A percentile compares a stretch with the other conserved stretches of the same genome.
Conservation (phyloP, 805 yeast genomes). For the Candida coleopterorum region DNA sequence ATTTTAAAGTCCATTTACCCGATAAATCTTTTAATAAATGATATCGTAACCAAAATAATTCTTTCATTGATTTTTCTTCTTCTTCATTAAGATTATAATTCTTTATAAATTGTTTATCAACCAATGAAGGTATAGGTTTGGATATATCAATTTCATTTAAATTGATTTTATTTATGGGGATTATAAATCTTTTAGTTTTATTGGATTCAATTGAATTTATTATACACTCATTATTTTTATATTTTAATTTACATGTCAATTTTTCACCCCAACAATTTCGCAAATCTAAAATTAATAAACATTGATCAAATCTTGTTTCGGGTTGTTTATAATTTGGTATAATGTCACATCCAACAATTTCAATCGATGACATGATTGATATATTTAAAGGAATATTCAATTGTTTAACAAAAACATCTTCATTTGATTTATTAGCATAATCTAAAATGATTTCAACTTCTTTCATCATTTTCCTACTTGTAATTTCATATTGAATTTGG, state of each 20-base stretch:
- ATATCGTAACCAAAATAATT: conserved; percentile 79
- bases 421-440: conserved; percentile 41
- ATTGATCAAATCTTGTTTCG: conserved; percentile 45
- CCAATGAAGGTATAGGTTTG: conserved; percentile 62
- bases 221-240: conserved; percentile 24
- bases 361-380: conserved; percentile 69
- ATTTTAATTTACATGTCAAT: conserved; percentile 24
- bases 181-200: conserved; percentile 48
- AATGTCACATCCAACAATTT: conserved; percentile 70
- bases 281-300: conserved; percentile 67
- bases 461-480: conserved; percentile 71
- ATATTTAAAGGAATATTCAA: conserved; percentile 65
- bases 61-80: conserved; percentile 53
- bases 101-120: conserved; percentile 65
- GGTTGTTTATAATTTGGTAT: conserved; percentile 39
- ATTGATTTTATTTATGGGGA: conserved; percentile 63
- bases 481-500: conserved; percentile 50
- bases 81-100: conserved; percentile 50
- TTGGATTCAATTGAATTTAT: conserved; percentile 25
- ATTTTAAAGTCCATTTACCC: conserved; percentile 59
- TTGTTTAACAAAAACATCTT: conserved; percentile 41
- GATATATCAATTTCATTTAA: conserved; percentile 38
- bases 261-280: conserved; percentile 76
- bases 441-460: conserved; percentile 62
- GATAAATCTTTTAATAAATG: conserved; percentile 51